Percentiles rank a stretch among this genome's conserved stretches.
Evolutionary conservation across 768 basidiomycete species (phyloP).

Genomic region (Mycena epipterygia): DNA sequence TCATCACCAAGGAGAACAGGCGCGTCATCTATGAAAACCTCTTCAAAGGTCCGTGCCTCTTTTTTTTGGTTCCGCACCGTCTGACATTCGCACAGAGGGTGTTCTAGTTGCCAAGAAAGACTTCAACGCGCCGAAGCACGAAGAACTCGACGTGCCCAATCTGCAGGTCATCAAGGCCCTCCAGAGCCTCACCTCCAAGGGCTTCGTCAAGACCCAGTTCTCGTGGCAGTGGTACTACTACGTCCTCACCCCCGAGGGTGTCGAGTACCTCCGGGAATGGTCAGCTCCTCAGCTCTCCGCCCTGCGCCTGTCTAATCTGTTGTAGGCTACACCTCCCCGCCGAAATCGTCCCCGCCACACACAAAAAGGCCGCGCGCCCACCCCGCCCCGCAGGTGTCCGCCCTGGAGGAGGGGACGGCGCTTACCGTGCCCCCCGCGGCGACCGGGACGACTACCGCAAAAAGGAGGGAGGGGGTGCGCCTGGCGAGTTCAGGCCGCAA

Average conservation of each 20-base stretch:
- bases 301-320: not conserved
- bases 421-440: constrained; percentile 90
- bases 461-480: constrained; percentile 86
- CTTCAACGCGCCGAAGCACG: constrained; percentile 97
- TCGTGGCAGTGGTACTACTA: constrained; percentile 99
- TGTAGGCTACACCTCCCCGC: constrained; percentile 92
- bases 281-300: constrained; percentile 44
- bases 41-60: constrained; percentile 90
- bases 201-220: constrained; percentile 98
- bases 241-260: constrained; percentile 95
- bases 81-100: constrained; percentile 75
- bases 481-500: constrained; percentile 90
- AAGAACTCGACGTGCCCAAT: constrained; percentile 84
- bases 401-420: constrained; percentile 79
- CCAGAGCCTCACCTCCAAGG: constrained; percentile 78
- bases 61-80: not conserved
- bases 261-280: constrained; percentile 97
- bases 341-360: constrained; percentile 97
- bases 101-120: constrained; percentile 99
- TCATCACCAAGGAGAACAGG: constrained; percentile 96
- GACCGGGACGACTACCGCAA: constrained; percentile 94
- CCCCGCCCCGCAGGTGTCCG: constrained; percentile 85
- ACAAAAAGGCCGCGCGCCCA: constrained; percentile 95
- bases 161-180: constrained; percentile 80
- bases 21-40: constrained; percentile 99